phyloP scores from a whole-genome alignment of 2,329 filamentous ascomycete species.

The Penicillium sp. region DNA sequence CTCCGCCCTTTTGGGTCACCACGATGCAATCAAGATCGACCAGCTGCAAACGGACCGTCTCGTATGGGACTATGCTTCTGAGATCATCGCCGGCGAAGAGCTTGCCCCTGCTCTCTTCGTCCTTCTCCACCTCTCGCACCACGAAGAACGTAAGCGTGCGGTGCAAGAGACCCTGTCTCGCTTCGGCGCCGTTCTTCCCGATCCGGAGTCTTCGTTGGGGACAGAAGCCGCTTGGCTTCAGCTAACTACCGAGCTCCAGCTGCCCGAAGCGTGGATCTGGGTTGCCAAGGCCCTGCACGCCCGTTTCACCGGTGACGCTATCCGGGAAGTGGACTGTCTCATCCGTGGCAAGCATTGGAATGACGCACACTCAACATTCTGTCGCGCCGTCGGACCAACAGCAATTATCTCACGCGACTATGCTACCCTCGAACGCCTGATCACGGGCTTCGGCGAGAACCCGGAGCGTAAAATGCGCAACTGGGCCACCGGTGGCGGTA shows the following conservation, averaged over 20 bases:
- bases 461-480: conserved; percentile 62
- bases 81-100: conserved; percentile 55
- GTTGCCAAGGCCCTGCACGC: conserved; percentile 81
- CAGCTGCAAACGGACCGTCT: conserved; percentile 63
- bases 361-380: conserved; percentile 82
- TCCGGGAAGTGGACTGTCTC: conserved; percentile 73
- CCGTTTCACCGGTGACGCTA: conserved; percentile 67
- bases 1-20: conserved; percentile 43
- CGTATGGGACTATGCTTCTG: conserved; percentile 60
- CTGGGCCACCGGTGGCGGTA: conserved; percentile 76
- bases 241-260: conserved; percentile 63
- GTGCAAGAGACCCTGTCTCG: conserved; percentile 72
- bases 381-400: conserved; percentile 74
- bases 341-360: conserved; percentile 72
- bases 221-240: conserved; percentile 53
- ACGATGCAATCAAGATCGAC: conserved; percentile 52
- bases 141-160: conserved; percentile 61
- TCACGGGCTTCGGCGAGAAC: conserved; percentile 66
- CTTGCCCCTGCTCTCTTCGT: conserved; percentile 74
- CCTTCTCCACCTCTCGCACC: conserved; percentile 68
- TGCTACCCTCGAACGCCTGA: conserved; percentile 63
- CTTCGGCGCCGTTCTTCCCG: conserved; percentile 64
- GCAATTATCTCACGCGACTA: conserved; percentile 83
- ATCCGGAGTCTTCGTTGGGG: conserved; percentile 52
- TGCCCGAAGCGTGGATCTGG: conserved; percentile 80